A percentile compares a stretch with the other conserved stretches of the same genome.
Conservation (phyloP, 805 yeast species). For the Pachysolen tannophilus region DNA sequence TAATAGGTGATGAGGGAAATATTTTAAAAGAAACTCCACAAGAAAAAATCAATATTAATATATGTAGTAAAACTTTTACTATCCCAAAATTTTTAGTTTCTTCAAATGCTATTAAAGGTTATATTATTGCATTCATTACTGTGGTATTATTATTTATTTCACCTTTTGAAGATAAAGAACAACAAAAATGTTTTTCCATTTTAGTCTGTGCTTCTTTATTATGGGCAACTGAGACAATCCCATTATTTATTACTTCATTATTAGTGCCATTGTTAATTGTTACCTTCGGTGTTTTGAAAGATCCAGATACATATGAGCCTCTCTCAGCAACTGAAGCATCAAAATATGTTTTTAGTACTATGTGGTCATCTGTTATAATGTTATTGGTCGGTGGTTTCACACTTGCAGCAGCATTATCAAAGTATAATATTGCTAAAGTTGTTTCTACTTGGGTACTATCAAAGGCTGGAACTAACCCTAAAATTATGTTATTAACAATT, state of each 20-base stretch:
- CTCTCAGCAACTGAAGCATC: slow-evolving; percentile 66
- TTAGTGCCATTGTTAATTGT: slow-evolving; percentile 79
- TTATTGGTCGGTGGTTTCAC: slow-evolving; percentile 89
- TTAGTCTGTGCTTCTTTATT: slow-evolving; percentile 73
- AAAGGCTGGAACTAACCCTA: slow-evolving; percentile 81
- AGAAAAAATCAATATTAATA: slow-evolving; percentile 1
- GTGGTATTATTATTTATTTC: slow-evolving; percentile 38
- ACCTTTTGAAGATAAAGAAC: slow-evolving; percentile 57
- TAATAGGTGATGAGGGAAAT: slow-evolving; percentile 8
- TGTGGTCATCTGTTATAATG: slow-evolving; percentile 96
- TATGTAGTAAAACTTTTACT: slow-evolving; percentile 17
- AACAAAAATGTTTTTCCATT: slow-evolving; percentile 75
- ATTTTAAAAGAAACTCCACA: slow-evolving; percentile 12
- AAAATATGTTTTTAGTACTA: slow-evolving; percentile 67
- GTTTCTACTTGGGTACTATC: slow-evolving; percentile 77
- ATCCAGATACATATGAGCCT: slow-evolving; percentile 38
- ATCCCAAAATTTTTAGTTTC: slow-evolving; percentile 30
- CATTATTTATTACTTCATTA: slow-evolving; percentile 83
- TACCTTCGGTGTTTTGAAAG: slow-evolving; percentile 57
- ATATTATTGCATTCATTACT: slow-evolving; percentile 41
- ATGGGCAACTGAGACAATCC: slow-evolving; percentile 96
- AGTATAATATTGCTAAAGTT: slow-evolving; percentile 80
- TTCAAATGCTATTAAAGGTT: slow-evolving; percentile 33
- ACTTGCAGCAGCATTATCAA: slow-evolving; percentile 88
- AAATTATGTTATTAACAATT: slow-evolving; percentile 63